A percentile compares a stretch with the other conserved stretches of the same genome.
Evolutionary conservation across 176 grass and related monocot genomes (phyloP).

Genomic region (Carex kokanica): DNA sequence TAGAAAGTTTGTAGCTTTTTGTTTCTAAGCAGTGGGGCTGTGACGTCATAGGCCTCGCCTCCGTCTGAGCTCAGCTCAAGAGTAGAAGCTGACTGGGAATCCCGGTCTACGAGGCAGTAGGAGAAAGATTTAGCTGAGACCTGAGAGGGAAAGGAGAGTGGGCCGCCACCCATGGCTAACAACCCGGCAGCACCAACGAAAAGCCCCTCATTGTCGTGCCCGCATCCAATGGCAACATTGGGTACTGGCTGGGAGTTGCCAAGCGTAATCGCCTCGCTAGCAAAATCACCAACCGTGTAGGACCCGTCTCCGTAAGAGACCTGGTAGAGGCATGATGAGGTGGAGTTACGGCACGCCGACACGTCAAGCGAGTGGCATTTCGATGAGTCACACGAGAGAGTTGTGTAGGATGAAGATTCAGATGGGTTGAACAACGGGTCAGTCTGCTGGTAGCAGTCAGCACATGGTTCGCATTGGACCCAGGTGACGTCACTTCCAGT

Average conservation of each 20-base stretch:
- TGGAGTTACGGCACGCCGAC: slow-evolving; percentile 76
- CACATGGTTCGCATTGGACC: slow-evolving; percentile 90
- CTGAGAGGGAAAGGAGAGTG: slow-evolving; percentile 95
- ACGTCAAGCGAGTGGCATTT: slow-evolving; percentile 64
- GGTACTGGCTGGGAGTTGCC: slow-evolving; percentile 40
- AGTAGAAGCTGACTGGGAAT: slow-evolving; percentile 71
- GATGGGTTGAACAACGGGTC: slow-evolving; percentile 78
- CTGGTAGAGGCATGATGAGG: slow-evolving; percentile 52
- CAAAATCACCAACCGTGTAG: slow-evolving; percentile 93
- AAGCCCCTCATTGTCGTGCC: slow-evolving; percentile 92
- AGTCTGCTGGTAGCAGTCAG: slow-evolving; percentile 87
- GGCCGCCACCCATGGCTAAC: slow-evolving; percentile 55
- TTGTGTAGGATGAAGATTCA: slow-evolving; percentile 59
- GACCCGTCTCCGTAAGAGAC: slow-evolving; percentile 96
- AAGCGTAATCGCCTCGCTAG: slow-evolving; percentile 71
- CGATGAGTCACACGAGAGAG: slow-evolving; percentile 51
- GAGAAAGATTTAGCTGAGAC: slow-evolving; percentile 69
- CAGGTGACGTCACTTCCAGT: slow-evolving; percentile 96
- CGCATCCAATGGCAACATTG: slow-evolving; percentile 75
- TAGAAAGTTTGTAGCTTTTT: slow-evolving; percentile 61
- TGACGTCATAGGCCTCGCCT: slow-evolving; percentile 17
- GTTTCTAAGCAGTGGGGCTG: slow-evolving; percentile 57
- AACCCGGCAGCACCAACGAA: slow-evolving; percentile 82
- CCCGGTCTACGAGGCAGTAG: slow-evolving; percentile 96
- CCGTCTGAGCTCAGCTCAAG: slow-evolving; percentile 47